These are phyloP conservation scores for Juglanconis sp. DNA, from an alignment of 2,329 filamentous ascomycete genomes.

Conservation along the genomic window DNA sequence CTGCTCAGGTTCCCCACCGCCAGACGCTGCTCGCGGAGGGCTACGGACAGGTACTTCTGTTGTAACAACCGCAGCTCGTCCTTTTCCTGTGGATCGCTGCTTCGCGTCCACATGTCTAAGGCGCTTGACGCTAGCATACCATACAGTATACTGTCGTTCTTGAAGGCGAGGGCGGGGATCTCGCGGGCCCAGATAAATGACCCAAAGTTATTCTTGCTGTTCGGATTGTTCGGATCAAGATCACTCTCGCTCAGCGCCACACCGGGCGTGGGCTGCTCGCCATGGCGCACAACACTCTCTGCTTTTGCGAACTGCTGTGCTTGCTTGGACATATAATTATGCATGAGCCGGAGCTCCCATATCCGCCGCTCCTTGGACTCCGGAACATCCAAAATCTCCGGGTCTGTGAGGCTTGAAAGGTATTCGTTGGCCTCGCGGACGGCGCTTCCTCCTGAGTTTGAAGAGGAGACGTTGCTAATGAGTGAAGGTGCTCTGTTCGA, in stretches of 20 bases:
- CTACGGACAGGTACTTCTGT: slow-evolving; percentile 34
- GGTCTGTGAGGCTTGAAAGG: slow-evolving; percentile 12
- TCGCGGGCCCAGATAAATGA: slow-evolving; percentile 30
- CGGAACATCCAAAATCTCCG: slow-evolving; percentile 26
- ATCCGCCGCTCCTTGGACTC: slow-evolving; percentile 34
- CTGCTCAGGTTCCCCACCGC: slow-evolving; percentile 30
- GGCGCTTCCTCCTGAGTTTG: neutral
- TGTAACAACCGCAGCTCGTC: slow-evolving; percentile 26
- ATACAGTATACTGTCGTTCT: slow-evolving; percentile 32
- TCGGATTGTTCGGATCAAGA: neutral
- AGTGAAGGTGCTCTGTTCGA: slow-evolving; percentile 3
- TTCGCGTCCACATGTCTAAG: slow-evolving; percentile 32
- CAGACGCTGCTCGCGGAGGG: slow-evolving; percentile 33
- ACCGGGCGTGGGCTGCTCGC: slow-evolving; percentile 14
- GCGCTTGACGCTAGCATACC: slow-evolving; percentile 34
- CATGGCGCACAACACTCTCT: slow-evolving; percentile 12
- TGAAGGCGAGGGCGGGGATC: slow-evolving; percentile 31
- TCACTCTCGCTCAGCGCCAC: neutral
- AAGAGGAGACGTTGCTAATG: slow-evolving; percentile 1
- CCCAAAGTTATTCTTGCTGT: neutral
- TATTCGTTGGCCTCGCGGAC: slow-evolving; percentile 22
- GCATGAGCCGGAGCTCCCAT: slow-evolving; percentile 35
- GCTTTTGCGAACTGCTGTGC: slow-evolving; percentile 25
- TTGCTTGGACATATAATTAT: slow-evolving; percentile 32
- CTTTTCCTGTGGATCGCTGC: slow-evolving; percentile 14